Percentiles rank a stretch among this genome's conserved stretches.
phyloP scores from a whole-genome alignment of 1,284 basidiomycete species.

The Trametes versicolor region DNA sequence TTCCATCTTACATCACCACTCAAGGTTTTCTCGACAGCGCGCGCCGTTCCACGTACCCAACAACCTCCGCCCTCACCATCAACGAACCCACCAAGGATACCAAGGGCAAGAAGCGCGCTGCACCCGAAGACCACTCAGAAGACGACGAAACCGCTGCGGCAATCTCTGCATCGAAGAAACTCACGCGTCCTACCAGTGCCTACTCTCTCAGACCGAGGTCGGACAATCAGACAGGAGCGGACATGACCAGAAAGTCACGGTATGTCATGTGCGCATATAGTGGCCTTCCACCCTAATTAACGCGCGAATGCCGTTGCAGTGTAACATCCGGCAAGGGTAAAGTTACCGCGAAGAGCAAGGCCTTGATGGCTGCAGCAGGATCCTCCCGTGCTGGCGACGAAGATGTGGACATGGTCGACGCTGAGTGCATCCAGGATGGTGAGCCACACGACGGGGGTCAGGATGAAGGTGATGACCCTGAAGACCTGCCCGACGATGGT shows the following conservation, averaged over 20 bases:
- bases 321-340: conserved; percentile 68
- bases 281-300: not conserved
- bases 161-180: conserved; percentile 60
- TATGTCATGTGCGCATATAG: conserved; percentile 41
- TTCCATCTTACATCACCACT: conserved; percentile 16
- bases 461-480: conserved; percentile 50
- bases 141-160: conserved; percentile 65
- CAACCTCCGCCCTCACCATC: conserved; percentile 65
- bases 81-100: conserved; percentile 76
- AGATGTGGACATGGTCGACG: conserved; percentile 80
- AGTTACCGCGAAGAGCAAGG: conserved; percentile 66
- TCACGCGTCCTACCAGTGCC: conserved; percentile 56
- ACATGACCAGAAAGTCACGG: conserved; percentile 82
- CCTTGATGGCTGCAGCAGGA: conserved; percentile 57
- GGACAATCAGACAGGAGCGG: conserved; percentile 52
- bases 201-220: conserved; percentile 76
- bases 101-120: conserved; percentile 89
- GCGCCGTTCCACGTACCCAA: conserved; percentile 62
- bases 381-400: conserved; percentile 72
- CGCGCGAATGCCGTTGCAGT: conserved; percentile 41
- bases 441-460: conserved; percentile 59
- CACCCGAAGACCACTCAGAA: conserved; percentile 69
- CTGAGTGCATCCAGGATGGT: conserved; percentile 68
- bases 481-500: conserved; percentile 51
- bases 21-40: conserved; percentile 51